These are phyloP conservation scores for Lachnellula cervina DNA, from an alignment of 2,329 filamentous ascomycete genomes.

Conservation along the genomic window DNA sequence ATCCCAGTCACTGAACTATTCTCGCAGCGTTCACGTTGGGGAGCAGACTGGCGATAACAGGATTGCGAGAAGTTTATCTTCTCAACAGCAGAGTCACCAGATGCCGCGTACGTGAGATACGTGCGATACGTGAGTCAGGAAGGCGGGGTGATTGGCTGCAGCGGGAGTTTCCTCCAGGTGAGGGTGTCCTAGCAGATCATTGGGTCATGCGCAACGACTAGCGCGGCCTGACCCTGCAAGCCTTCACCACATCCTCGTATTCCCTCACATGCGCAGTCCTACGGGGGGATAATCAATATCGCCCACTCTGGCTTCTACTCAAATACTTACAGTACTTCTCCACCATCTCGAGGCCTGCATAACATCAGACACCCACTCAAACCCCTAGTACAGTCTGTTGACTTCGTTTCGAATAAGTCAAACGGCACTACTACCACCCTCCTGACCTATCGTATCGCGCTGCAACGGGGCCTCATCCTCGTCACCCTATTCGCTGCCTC, in stretches of 20 bases:
- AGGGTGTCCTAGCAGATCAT: constrained; percentile 27
- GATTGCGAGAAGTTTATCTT: constrained; percentile 19
- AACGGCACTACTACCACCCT: background rate
- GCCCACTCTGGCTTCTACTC: background rate
- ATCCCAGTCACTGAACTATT: constrained; percentile 19
- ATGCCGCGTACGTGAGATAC: constrained; percentile 25
- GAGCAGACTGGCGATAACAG: constrained; percentile 21
- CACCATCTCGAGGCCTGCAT: background rate
- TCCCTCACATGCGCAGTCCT: constrained; percentile 11
- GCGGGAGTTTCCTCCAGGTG: constrained; percentile 4
- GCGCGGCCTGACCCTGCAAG: constrained; percentile 14
- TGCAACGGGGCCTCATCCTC: background rate
- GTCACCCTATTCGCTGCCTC: background rate
- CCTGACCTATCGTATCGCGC: background rate
- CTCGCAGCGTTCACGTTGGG: constrained; percentile 22
- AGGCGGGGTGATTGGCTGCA: constrained; percentile 1
- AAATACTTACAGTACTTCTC: background rate
- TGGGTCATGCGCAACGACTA: constrained; percentile 27
- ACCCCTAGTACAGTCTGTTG: background rate
- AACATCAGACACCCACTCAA: background rate
- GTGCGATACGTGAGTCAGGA: constrained; percentile 16
- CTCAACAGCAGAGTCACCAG: constrained; percentile 27
- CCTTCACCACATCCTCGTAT: constrained; percentile 14
- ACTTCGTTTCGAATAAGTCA: background rate
- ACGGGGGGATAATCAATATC: background rate